Base-by-base conservation (phyloP, 2,329 filamentous ascomycete genomes). In the Stemphylium vesicarium region DNA sequence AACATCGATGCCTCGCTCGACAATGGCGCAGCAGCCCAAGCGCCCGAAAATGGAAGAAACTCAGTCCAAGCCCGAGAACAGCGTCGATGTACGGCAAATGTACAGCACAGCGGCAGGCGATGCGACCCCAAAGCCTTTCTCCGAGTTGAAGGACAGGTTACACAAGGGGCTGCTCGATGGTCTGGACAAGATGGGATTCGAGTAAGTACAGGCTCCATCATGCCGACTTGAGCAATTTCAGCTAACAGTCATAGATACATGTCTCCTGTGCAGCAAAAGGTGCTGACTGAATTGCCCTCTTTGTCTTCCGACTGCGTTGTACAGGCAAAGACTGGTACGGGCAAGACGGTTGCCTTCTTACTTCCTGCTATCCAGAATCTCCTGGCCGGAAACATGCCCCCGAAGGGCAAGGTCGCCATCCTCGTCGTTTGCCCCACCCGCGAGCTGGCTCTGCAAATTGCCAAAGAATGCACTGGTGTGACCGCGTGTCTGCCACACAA, bases 241-340 rank as follows among this genome's bases (percentile, higher is more conserved):
- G 43, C 65, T 68, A 50, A 63, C 52, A 4, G 29, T 13, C 16
- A 37, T 50, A 76, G 74, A 42, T 75, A 66, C 60, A 83, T 84
- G 81, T 81, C 80, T 6, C 80, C 82, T 2, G 82, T 85, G 11
- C 82, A 85, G 62, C 77, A 82, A 45, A 80, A 80, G 65, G 81
- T 84, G 5, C 70, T 85, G 51, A 79, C 74, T 2, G 78, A 82
- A 56, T 74, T 85, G 22, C 81, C 81, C 7, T 75, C 68, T 35
- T 78, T 79, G 68, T 76, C 75, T 35, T 78, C 78, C 41, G 82
- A 84, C 63, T 83, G 81, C 57, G 77, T 84, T 31, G 83, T 83
- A 29, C 82, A 84, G 59, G 79, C 79, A 31, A 81, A 80, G 60
- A 82, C 80, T 0, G 80, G 80, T 4, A 82, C 80, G 1, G 80